These are phyloP conservation scores for Dothideomycetes sp. DNA, from an alignment of 2,329 filamentous ascomycete genomes.

Conservation along the genomic window DNA sequence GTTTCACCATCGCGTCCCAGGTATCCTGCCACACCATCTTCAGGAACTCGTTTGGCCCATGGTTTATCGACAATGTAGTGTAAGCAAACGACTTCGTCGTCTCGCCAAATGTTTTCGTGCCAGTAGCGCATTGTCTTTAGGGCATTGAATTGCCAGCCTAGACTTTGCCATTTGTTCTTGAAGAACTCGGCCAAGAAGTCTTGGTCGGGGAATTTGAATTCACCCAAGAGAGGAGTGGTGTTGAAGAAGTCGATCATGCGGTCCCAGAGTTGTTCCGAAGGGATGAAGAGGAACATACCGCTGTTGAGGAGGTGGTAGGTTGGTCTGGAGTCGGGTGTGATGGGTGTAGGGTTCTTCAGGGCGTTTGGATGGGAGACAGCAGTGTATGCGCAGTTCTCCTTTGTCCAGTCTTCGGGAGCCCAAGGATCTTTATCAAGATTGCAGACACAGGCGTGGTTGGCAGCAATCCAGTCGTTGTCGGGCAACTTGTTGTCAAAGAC, in stretches of 20 bases:
- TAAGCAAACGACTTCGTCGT: constrained; percentile 38
- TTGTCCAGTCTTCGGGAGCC: constrained; percentile 41
- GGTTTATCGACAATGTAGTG: constrained; percentile 51
- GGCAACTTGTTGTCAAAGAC: constrained; percentile 36
- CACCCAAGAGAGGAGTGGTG: constrained; percentile 30
- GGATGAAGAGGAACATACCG: constrained; percentile 44
- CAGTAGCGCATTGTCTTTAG: constrained; percentile 47
- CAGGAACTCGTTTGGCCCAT: constrained; percentile 37
- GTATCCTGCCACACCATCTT: constrained; percentile 39
- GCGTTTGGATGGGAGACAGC: constrained; percentile 30
- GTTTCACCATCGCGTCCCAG: constrained; percentile 43
- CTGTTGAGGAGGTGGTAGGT: constrained; percentile 43
- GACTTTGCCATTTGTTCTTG: constrained; percentile 32
- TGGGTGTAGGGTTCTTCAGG: constrained; percentile 26
- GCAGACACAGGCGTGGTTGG: constrained; percentile 45
- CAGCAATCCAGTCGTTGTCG: constrained; percentile 34
- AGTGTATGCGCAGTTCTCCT: constrained; percentile 42
- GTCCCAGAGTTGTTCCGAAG: constrained; percentile 30
- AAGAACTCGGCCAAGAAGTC: constrained; percentile 46
- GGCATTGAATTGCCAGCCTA: constrained; percentile 45
- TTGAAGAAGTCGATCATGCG: constrained; percentile 35
- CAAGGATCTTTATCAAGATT: constrained; percentile 43
- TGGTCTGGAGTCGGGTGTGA: constrained; percentile 23
- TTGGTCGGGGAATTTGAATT: constrained; percentile 45
- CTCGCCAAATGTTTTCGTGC: constrained; percentile 43